These are phyloP conservation scores for Heterobasidion parviporum DNA, from an alignment of 1,284 basidiomycete species.

Conservation along the genomic window DNA sequence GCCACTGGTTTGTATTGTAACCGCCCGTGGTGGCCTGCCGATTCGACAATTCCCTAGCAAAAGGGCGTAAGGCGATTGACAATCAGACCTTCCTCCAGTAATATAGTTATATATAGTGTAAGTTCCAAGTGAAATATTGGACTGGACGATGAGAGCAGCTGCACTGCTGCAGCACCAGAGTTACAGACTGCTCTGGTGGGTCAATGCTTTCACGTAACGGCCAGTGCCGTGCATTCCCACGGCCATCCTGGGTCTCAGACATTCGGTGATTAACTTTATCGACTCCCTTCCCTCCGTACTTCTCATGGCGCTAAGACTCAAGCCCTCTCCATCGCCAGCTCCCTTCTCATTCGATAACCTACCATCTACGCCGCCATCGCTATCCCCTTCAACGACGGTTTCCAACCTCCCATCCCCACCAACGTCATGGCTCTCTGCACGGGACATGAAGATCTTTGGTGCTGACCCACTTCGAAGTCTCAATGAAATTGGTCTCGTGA, in stretches of 20 bases:
- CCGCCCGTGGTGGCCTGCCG: no score
- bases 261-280: neutral
- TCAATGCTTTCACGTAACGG: neutral
- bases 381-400: constrained; percentile 21
- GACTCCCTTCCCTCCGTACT: constrained; percentile 14
- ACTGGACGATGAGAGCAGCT: no score
- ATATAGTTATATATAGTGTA: no score
- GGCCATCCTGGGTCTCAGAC: neutral
- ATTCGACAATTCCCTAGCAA: no score
- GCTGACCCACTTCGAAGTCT: constrained; percentile 49
- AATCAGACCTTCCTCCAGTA: no score
- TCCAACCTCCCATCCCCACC: constrained; percentile 48
- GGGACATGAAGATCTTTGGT: constrained; percentile 84
- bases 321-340: constrained; percentile 30
- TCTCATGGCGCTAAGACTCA: constrained; percentile 50
- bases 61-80: no score
- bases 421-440: constrained; percentile 73
- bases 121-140: no score
- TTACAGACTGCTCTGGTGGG: no score
- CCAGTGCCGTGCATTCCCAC: neutral
- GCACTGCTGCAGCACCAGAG: no score
- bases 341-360: constrained; percentile 54
- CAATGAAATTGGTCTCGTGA: constrained; percentile 62
- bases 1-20: no score
- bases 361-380: constrained; percentile 25